Base-by-base conservation (phyloP, 1,284 basidiomycete species). In the Mycena citricolor region DNA sequence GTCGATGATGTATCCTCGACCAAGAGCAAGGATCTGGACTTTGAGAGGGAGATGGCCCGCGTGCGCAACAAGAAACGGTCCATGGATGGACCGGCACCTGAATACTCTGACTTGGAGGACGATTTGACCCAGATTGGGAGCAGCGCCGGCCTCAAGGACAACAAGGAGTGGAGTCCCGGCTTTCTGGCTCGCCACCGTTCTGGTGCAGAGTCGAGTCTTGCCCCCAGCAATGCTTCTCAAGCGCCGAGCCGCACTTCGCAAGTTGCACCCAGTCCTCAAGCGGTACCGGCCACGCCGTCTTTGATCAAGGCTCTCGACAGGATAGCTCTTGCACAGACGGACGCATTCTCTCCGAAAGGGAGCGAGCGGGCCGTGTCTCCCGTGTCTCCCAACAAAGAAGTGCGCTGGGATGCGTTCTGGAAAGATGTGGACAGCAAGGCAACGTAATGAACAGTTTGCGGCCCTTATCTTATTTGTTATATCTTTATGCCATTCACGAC, bases 211-310 rank as follows among this genome's bases (percentile, higher is more conserved):
- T 42, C 42, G 8, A 34, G 37, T 37, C 32, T 49, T 35, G 32
- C 44, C 32, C 31, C 48, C 23, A 43, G 39, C 12, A 32, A 40
- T 7, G 36, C 25, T 6, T 54, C 54, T n/a, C 43, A 48, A 19
- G 42, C 31, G 22, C 54, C 39, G 6, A 34, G 54, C 25, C 49
- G 44, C 20, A 39, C 28, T 10, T 41, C 52, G n/a, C 42, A 32
- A 4, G 41, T 40, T 8, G 43, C 47, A 5, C 35, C 41, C 13
- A 25, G 52, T 19, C 44, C 52, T n/a, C 63, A 64, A 2, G 60
- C 77, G 1, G 73, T 83, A 0, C 77, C 79, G 2, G 73, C 77
- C 19, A 83, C 81, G 2, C 79, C 81, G 0, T 82, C 81, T 1
- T 65, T 83, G 16, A 74, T 83, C 44, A 70, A 70, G 32, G 81